Conservation (phyloP, 140 eudicot genomes). For the Flaveria floridana region DNA sequence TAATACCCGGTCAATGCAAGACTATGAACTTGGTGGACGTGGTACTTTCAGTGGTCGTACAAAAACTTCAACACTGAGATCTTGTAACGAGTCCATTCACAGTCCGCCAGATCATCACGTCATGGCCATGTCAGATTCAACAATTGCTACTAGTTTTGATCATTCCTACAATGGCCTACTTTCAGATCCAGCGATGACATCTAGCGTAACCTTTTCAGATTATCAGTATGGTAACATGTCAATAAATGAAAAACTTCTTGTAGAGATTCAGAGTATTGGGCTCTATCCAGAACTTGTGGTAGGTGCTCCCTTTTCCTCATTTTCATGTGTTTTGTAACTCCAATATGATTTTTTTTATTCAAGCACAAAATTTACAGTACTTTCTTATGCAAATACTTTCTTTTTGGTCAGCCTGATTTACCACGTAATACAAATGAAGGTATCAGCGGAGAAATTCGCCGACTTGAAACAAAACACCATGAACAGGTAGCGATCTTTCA, state of each 20-base stretch:
- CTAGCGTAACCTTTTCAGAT: conserved; percentile 46
- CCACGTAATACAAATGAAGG: conserved; percentile 53
- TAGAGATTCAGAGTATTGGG: conserved; percentile 78
- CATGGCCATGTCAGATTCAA: conserved; percentile 37
- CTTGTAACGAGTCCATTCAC: conserved; percentile 39
- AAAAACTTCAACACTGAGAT: conserved; percentile 44
- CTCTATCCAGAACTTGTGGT: conserved; percentile 75
- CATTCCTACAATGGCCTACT: conserved; percentile 46
- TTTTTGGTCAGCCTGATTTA: conserved; percentile 50
- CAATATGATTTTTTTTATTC: background rate
- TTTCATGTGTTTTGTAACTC: conserved; percentile 13
- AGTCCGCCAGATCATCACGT: conserved; percentile 30
- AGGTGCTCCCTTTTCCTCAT: conserved; percentile 26
- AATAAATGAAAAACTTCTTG: conserved; percentile 64
- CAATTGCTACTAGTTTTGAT: conserved; percentile 38
- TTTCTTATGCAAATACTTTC: conserved; percentile 10
- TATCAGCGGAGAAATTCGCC: conserved; percentile 53
- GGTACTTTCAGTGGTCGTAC: conserved; percentile 47
- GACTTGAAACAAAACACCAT: conserved; percentile 52
- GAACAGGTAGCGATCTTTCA: conserved; percentile 53
- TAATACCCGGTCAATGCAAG: conserved; percentile 39
- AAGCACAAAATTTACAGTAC: background rate
- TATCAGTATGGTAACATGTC: conserved; percentile 61
- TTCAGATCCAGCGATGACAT: conserved; percentile 40
- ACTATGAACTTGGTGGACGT: conserved; percentile 39